These are phyloP conservation scores for Fraxinus platypoda DNA, from an alignment of 305 asterid genomes.

Conservation along the genomic window DNA sequence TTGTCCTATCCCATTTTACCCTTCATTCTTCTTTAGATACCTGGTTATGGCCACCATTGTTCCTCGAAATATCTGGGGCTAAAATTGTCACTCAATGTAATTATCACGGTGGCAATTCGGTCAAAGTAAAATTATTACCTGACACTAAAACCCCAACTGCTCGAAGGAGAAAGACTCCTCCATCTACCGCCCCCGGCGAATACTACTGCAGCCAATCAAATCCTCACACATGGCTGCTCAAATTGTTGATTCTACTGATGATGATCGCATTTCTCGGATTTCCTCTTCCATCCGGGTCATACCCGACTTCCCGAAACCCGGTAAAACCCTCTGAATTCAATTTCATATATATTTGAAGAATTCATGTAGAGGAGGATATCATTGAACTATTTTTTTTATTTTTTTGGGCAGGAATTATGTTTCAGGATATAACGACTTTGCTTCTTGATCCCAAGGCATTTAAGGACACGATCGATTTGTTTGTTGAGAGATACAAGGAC, in stretches of 20 bases:
- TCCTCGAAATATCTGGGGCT: not conserved
- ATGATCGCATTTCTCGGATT: slow-evolving; percentile 65
- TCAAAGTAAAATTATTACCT: slow-evolving; percentile 33
- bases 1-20: slow-evolving; percentile 10
- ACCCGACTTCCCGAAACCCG: slow-evolving; percentile 88
- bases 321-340: slow-evolving; percentile 24
- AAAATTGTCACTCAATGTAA: not conserved
- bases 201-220: slow-evolving; percentile 13
- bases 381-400: slow-evolving; percentile 7
- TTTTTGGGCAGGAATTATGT: slow-evolving; percentile 56
- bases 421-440: slow-evolving; percentile 87
- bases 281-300: slow-evolving; percentile 72
- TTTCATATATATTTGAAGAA: not conserved
- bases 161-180: slow-evolving; percentile 2
- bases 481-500: slow-evolving; percentile 78
- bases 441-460: slow-evolving; percentile 77
- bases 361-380: not conserved
- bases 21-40: slow-evolving; percentile 10
- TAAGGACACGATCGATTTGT: slow-evolving; percentile 81
- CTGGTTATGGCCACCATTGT: slow-evolving; percentile 28
- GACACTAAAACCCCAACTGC: slow-evolving; percentile 29
- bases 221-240: slow-evolving; percentile 42
- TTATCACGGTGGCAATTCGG: slow-evolving; percentile 29
- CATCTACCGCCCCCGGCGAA: slow-evolving; percentile 26
- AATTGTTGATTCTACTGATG: slow-evolving; percentile 37